Evolutionary conservation across 2,329 filamentous ascomycete genomes (phyloP).

Genomic region (Dactylellina cionopaga): DNA sequence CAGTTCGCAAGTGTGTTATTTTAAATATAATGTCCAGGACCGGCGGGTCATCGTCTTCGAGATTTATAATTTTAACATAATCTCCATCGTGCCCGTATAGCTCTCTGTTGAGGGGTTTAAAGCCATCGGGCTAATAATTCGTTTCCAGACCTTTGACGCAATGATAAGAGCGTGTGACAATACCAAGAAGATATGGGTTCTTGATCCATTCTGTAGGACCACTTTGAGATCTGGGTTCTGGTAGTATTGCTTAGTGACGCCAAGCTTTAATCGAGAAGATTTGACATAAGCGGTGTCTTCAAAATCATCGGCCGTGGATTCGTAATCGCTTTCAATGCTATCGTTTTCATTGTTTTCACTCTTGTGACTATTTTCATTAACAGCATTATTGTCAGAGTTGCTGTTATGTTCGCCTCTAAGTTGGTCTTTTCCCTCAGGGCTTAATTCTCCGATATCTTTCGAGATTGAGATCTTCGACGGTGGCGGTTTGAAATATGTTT

Average conservation of each 20-base stretch:
- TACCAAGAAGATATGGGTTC: neutral
- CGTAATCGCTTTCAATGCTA: neutral
- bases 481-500: neutral
- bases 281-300: neutral
- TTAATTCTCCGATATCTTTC: neutral
- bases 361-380: neutral
- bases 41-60: neutral
- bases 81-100: neutral
- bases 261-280: neutral
- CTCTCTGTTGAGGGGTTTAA: neutral
- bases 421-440: neutral
- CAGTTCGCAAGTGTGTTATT: neutral
- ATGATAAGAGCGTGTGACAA: constrained; percentile 6
- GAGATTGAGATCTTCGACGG: too few relatives aligned
- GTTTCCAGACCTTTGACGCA: constrained; percentile 5
- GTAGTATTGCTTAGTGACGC: neutral
- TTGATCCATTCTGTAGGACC: neutral
- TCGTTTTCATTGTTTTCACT: neutral
- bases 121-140: neutral
- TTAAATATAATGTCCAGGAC: constrained; percentile 11
- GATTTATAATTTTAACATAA: neutral
- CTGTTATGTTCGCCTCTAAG: neutral
- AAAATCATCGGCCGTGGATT: neutral
- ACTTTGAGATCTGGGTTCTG: constrained; percentile 11
- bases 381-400: too few relatives aligned